Evolutionary conservation across 768 basidiomycete genomes (phyloP), one percentile per base, ranked within the genome.

Genomic region (Tylopilus rubrobrunneus): DNA sequence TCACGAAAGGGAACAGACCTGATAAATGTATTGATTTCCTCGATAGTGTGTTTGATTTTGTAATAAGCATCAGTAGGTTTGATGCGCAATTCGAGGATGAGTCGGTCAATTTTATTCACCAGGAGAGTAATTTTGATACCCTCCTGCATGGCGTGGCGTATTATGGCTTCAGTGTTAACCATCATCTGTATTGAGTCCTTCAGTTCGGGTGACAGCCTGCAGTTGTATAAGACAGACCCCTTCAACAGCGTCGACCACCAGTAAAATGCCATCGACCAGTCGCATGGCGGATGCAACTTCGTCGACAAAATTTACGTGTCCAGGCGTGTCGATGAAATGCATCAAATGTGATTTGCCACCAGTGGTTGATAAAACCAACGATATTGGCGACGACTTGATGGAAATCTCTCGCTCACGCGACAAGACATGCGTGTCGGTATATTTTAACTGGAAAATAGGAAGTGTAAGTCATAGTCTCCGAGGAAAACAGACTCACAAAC

Each of bases 11-110:
- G 21, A 53, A 63, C 77, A 56, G 52, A 93, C 92, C 92, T 88
- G 67, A 99, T 98, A 70, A 95, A 87, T 1, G 87, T 90, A 70
- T 99, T 99, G 49, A 99, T 86, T 70, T 99, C 97, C 68, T 99
- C 97, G 51, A 99, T 96, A 2, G 95, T 98, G 68, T 98, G 96
- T 71, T 92, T 96, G 60, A 99, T 92, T 78, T 99, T 99, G 76
- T 95, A 98, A 76, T 92, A 99, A 0, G 97, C 97, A 64, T 99
- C 97, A 40, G 86, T 75, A 51, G 97, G 97, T 65, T 95, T 95
- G 66, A 99, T 86, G 44, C 97, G 86, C 53, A 99, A 78, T 73
- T 99, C 97, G 51, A 99, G 83, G 58, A 98, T 98, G 48, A 99
- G 82, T 51, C 97, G 82, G 73, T 99, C 97, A 65, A 99, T 86